phyloP scores from a whole-genome alignment of 2,329 filamentous ascomycete genomes.

The Aspergillus sp. region DNA sequence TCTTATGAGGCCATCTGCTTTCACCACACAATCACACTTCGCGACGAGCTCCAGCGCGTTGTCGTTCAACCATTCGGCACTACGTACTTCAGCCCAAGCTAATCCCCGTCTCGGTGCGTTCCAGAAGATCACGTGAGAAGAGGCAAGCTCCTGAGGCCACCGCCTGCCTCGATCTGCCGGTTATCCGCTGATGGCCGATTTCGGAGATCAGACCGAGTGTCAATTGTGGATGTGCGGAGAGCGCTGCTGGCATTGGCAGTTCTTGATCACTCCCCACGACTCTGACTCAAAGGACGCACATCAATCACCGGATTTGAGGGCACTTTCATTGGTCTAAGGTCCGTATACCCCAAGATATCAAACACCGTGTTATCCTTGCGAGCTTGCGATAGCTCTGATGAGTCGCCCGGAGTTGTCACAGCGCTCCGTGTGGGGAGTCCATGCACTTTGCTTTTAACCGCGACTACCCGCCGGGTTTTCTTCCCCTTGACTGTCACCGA shows the following conservation, averaged over 20 bases:
- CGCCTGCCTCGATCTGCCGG: constrained; percentile 9
- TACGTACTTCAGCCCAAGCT: not conserved
- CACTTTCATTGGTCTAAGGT: constrained; percentile 1
- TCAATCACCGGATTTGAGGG: not conserved
- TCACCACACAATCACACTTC: not conserved
- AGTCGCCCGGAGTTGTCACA: constrained; percentile 26
- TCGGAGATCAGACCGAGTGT: constrained; percentile 15
- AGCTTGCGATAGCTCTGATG: not conserved
- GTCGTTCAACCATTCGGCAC: too few relatives aligned
- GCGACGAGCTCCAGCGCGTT: not conserved
- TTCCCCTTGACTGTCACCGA: not conserved
- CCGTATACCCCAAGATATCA: not conserved
- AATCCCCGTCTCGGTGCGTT: not conserved
- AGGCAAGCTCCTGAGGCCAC: constrained; percentile 1
- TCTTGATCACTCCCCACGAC: not conserved
- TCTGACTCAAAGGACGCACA: not conserved
- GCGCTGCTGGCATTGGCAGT: not conserved
- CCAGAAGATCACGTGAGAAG: not conserved
- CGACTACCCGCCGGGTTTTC: constrained; percentile 9
- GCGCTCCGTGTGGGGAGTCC: constrained; percentile 26
- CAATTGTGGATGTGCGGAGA: constrained; percentile 4
- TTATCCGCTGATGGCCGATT: constrained; percentile 8
- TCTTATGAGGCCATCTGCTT: not conserved
- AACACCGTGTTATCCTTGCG: not conserved
- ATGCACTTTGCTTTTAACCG: constrained; percentile 19